Percentiles rank a stretch among this genome's conserved stretches.
Conservation (phyloP, 345 rosid species). For the Bruguiera sexangula region DNA sequence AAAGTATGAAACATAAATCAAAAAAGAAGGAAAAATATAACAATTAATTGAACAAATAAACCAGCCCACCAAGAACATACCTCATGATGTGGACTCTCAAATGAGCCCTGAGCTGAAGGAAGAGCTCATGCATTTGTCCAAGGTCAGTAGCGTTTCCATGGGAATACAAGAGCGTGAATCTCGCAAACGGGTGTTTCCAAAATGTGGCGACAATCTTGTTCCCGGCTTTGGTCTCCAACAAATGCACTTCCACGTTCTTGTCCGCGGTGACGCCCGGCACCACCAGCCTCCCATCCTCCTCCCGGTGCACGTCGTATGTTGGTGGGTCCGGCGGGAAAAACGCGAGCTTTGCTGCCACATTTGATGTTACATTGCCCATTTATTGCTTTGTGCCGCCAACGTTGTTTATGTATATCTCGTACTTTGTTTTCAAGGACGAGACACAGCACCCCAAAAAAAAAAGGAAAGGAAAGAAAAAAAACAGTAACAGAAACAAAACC, state of each 20-base stretch:
- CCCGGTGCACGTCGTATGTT: conserved; percentile 60
- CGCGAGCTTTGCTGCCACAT: conserved; percentile 91
- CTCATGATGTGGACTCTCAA: conserved; percentile 93
- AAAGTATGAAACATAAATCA: neutral
- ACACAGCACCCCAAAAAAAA: neutral
- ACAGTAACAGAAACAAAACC: neutral
- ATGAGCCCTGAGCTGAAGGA: conserved; percentile 93
- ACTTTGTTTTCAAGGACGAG: neutral
- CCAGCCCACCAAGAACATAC: conserved; percentile 24
- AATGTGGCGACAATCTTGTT: conserved; percentile 80
- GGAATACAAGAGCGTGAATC: conserved; percentile 84
- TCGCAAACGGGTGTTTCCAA: conserved; percentile 91
- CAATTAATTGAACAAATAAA: neutral
- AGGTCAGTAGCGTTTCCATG: conserved; percentile 99
- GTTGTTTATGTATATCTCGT: neutral
- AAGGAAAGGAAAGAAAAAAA: no score
- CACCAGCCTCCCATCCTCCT: conserved; percentile 56
- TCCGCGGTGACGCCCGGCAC: conserved; percentile 70
- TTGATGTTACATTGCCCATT: conserved; percentile 95
- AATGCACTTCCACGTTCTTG: conserved; percentile 74
- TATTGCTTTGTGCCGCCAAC: neutral
- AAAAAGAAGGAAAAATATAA: neutral
- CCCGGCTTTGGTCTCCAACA: conserved; percentile 69
- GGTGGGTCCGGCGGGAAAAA: conserved; percentile 96
- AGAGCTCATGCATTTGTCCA: conserved; percentile 94